phyloP scores from a whole-genome alignment of 805 yeast species.

The Zygoascus ofunaensis region DNA sequence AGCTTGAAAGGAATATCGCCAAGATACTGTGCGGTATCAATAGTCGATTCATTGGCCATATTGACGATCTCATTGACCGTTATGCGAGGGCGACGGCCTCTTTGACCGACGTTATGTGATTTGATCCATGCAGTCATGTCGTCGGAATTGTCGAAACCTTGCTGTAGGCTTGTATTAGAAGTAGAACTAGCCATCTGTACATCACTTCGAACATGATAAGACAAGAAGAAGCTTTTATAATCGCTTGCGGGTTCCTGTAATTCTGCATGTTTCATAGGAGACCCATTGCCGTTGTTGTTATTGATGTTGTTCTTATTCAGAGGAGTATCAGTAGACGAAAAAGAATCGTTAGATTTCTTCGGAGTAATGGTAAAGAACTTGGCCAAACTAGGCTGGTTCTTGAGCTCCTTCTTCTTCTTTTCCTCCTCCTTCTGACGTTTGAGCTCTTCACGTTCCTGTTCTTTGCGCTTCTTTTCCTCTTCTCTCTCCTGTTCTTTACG shows the following conservation, averaged over 20 bases:
- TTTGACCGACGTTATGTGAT: constrained; percentile 8
- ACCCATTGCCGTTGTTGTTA: not conserved
- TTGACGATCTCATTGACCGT: constrained; percentile 15
- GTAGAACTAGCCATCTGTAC: constrained; percentile 10
- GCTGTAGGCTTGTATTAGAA: too few species aligned
- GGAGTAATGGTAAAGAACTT: constrained; percentile 15
- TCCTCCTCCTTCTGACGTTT: constrained; percentile 16
- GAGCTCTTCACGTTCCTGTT: constrained; percentile 17
- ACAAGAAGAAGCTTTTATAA: constrained; percentile 24
- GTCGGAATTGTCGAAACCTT: constrained; percentile 10
- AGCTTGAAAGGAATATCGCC: constrained; percentile 23
- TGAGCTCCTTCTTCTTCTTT: constrained; percentile 17
- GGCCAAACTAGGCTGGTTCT: constrained; percentile 15
- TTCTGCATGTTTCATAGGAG: not conserved
- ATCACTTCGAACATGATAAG: constrained; percentile 25
- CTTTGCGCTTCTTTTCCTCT: constrained; percentile 15
- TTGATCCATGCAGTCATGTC: constrained; percentile 5
- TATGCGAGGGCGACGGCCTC: not conserved
- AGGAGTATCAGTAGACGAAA: too few species aligned
- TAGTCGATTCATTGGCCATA: constrained; percentile 10
- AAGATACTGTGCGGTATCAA: constrained; percentile 15
- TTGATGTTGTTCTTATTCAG: too few species aligned
- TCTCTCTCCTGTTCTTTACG: constrained; percentile 16
- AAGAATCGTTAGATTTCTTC: not conserved
- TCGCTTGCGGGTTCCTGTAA: constrained; percentile 14